These are phyloP conservation scores for Aspergillus indologenus DNA, from an alignment of 495 filamentous ascomycete genomes.

Conservation along the genomic window DNA sequence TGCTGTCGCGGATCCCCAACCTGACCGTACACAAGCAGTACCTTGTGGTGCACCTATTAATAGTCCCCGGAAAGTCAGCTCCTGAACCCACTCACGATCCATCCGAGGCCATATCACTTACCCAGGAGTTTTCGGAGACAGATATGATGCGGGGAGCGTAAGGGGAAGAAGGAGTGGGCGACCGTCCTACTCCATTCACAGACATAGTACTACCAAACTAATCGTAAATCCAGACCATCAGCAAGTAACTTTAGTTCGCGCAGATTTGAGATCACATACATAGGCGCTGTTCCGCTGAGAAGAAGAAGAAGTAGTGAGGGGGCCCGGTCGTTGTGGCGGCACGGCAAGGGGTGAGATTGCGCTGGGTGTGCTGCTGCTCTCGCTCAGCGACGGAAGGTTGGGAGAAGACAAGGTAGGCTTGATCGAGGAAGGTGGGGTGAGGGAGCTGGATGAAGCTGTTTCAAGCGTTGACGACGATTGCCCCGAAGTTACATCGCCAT, in stretches of 20 bases:
- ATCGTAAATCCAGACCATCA: slow-evolving; percentile 6
- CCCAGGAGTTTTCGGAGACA: slow-evolving; percentile 77
- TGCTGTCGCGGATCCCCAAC: slow-evolving; percentile 69
- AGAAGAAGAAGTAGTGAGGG: slow-evolving; percentile 38
- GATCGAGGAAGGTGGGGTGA: slow-evolving; percentile 59
- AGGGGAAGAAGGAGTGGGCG: slow-evolving; percentile 61
- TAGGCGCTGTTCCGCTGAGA: slow-evolving; percentile 51
- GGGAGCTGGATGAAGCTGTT: slow-evolving; percentile 52
- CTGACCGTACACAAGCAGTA: slow-evolving; percentile 74
- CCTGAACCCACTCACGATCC: not conserved
- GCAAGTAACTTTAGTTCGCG: not conserved
- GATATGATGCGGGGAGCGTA: slow-evolving; percentile 77
- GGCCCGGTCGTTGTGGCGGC: slow-evolving; percentile 44
- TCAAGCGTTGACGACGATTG: slow-evolving; percentile 65
- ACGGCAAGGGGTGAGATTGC: slow-evolving; percentile 35
- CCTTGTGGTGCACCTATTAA: slow-evolving; percentile 79
- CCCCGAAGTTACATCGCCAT: slow-evolving; percentile 48
- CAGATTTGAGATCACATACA: slow-evolving; percentile 31
- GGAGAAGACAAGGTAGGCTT: slow-evolving; percentile 52
- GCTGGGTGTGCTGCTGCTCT: slow-evolving; percentile 35
- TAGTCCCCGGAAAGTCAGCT: not conserved
- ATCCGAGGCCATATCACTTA: slow-evolving; percentile 32
- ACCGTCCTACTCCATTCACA: slow-evolving; percentile 47
- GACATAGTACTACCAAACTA: slow-evolving; percentile 48
- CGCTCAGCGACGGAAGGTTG: slow-evolving; percentile 53